Base-by-base conservation (phyloP, 108 stramenopile genomes). In the Skeletonema grethae region DNA sequence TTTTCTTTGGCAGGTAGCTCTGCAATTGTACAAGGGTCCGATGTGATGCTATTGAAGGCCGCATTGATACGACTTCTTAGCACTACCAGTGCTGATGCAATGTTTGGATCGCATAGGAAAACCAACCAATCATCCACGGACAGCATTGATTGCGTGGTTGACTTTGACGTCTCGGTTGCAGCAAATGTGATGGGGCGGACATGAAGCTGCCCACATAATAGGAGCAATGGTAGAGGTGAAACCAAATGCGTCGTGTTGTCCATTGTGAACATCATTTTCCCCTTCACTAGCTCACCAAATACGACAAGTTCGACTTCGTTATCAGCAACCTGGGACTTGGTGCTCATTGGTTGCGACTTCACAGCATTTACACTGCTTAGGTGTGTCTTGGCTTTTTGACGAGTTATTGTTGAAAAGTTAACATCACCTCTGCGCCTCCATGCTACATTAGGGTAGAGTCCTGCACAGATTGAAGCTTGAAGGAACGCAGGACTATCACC, bases 371-470 rank as follows among this genome's bases (percentile, higher is more conserved):
- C 86, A 59, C 84, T 85, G 31, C 84, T 79, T 3, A 88, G 36
- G 68, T 92, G 91, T 20, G 89, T 83, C 76, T 90, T 92, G 36
- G 82, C 82, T 63, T 90, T 92, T 60, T 77, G 83, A 39, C 88
- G 89, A 12, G 82, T 79, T 75, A 83, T 83, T 2, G 88, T 92
- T 2, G 86, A 80, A 75, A 88, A 92, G 60, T 92, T 92, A 2
- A 82, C 72, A 15, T 89, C 87, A 4, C 91, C 91, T 30, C 28
- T 25, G 30, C 80, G 70, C 25, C 91, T 77, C 24, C 56, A 87
- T 8, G 86, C 86, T 5, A 92, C 70, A 63, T 92, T 92, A 22
- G 91, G 91, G 67, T 92, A 92, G 41, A 89, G 67, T 11, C 91
- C 91, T 2, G 91, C 91, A 24, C 77, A 81, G 59, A 90, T 81